Evolutionary conservation across 2,329 filamentous ascomycete species (phyloP), one percentile per base, ranked within the genome.

Genomic region (Pseudocercospora crystallina): DNA sequence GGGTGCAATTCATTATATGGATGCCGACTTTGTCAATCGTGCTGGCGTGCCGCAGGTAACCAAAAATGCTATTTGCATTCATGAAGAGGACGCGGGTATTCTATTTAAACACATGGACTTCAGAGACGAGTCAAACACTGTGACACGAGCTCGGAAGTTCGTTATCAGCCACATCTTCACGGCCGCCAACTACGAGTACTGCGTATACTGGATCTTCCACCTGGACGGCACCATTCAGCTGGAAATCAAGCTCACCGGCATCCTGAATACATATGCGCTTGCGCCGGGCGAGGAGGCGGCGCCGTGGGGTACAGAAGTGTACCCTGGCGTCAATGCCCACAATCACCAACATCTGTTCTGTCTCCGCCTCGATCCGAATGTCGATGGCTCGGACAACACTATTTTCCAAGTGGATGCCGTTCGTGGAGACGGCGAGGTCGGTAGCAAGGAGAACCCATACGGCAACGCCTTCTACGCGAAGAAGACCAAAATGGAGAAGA

Each of bases 291-390:
- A 96, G 71, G 88, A 94, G 57, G 86, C 87, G 8, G 77, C 87
- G 29, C 89, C 89, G 53, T 96, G 89, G 89, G 91, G 91, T 49
- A 95, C 90, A 0, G 86, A 95, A 69, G 91, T 96, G 8, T 94
- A 92, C 65, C 88, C 89, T 0, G 85, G 89, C 35, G 90, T 96
- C 65, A 95, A 96, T 65, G 91, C 91, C 0, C 91, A 96, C 74
- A 96, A 96, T 74, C 91, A 96, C 71, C 90, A 96, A 71, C 91
- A 96, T 70, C 80, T 96, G 30, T 96, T 96, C 81, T 96, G 90
- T 67, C 76, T 96, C 37, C 88, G 91, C 36, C 76, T 96, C 37
- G 88, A 96, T 67, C 82, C 90, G 30, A 94, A 92, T 65, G 81
- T 96, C 48, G 91, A 96, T 66, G 91, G 91, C 0, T 82, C 85